Base-by-base conservation (phyloP, 257 asterid species). In the Primulina tabacum region DNA sequence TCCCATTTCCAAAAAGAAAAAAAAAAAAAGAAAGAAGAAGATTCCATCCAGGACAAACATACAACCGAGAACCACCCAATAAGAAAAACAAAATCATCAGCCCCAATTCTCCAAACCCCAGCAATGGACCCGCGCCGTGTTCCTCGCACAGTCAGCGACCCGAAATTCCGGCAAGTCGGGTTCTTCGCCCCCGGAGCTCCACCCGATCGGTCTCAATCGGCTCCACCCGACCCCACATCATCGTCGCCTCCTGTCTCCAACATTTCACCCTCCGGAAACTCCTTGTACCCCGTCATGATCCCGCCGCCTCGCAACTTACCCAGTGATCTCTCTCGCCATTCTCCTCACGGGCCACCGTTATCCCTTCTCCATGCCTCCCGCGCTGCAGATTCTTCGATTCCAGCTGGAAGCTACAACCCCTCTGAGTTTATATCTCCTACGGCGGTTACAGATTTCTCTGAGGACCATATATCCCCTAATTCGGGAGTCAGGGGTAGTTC, bases 81-180 rank as follows among this genome's bases (percentile, higher is more conserved):
- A 7, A 40, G 8, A 61, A 43, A 37, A 11, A 50, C 18, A 33
- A 18, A 58, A 72, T 18, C 62, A 56, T 55, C 30, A 60, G 32
- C 24, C 64, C 60, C 60, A 72, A 59, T 47, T 65, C 70, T 63
- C 72, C 52, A 64, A 73, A 52, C 70, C 73, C 59, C 37, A 14
- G 63, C 0, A 72, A 89, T 94, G 99, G 99, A 89, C 12, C 33
- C 87, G 63, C 97, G 96, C 61, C 92, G 96, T 50, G 91, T 65
- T 1, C 83, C 92, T 4, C 95, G 99, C 68, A 78, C 92, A 38
- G 97, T 91, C 69, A 86, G 82, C 80, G 97, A 88, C 80, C 99
- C 99, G 8, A 94, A 81, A 81, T 88, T 94, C 75, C 92, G 99
- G 37, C 99, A 91, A 18, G 99, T 94, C 40, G 99, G 99, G 33